Conservation (phyloP, 306 rosid species). For the Glycine soja region DNA sequence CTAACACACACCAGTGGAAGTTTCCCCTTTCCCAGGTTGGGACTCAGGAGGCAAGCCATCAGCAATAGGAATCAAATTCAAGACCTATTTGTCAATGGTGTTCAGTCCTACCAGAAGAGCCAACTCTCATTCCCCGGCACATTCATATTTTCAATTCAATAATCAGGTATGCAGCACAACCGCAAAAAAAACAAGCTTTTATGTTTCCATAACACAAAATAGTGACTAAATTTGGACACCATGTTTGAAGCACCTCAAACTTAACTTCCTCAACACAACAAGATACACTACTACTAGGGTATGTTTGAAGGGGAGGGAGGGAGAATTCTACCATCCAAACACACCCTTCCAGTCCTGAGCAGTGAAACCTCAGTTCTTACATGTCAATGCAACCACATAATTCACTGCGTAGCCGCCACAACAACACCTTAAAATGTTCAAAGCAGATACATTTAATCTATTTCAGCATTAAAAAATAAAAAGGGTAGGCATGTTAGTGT, state of each 20-base stretch:
- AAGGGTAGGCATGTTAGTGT: neutral
- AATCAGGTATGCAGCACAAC: no score
- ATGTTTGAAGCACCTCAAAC: neutral
- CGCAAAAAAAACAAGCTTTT: no score
- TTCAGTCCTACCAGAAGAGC: neutral
- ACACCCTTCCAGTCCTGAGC: neutral
- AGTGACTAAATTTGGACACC: neutral
- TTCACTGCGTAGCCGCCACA: no score
- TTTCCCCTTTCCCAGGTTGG: neutral
- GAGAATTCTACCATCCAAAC: neutral
- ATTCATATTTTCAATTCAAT: neutral
- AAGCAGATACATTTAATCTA: no score
- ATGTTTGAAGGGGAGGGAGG: neutral
- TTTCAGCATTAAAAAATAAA: neutral
- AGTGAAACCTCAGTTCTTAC: no score
- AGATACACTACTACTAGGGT: no score
- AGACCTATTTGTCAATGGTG: neutral
- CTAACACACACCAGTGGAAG: neutral
- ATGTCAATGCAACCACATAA: no score
- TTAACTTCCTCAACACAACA: no score
- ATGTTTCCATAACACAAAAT: conserved; percentile 10
- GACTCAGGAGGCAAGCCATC: neutral
- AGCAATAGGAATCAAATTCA: neutral
- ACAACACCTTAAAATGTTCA: no score
- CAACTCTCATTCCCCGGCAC: neutral